Percentiles rank a stretch among this genome's conserved stretches.
Evolutionary conservation across 768 basidiomycete species (phyloP).

Genomic region (Suillus subaureus): DNA sequence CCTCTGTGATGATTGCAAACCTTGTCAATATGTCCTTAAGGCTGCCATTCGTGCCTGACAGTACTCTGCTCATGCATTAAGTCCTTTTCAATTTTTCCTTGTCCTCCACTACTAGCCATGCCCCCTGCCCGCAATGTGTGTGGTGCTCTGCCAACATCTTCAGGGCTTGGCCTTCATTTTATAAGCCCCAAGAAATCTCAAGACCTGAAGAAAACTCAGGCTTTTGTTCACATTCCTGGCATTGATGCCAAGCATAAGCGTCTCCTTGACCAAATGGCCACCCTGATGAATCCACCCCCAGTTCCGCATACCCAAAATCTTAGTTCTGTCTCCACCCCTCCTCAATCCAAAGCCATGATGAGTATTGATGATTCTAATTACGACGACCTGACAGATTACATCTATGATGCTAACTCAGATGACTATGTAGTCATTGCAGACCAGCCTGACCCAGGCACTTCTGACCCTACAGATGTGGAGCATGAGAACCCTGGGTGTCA

Average conservation of each 20-base stretch:
- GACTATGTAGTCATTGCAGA: background rate
- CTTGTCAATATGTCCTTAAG: background rate
- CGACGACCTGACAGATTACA: background rate
- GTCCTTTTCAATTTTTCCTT: background rate
- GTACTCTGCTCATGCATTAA: background rate
- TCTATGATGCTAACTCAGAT: background rate
- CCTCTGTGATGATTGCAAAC: background rate
- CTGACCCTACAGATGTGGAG: background rate
- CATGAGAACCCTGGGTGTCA: background rate
- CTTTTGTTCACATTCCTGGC: background rate
- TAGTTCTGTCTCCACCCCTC: background rate
- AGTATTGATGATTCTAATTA: background rate
- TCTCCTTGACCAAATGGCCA: constrained; percentile 3
- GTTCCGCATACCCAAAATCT: background rate
- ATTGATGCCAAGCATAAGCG: background rate
- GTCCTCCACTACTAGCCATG: background rate
- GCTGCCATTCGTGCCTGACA: background rate
- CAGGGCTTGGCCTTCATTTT: constrained; percentile 22
- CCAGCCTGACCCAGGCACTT: background rate
- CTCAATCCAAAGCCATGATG: background rate
- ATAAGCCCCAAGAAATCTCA: constrained; percentile 18
- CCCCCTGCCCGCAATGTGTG: background rate
- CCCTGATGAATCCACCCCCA: background rate
- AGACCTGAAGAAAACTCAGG: constrained; percentile 13
- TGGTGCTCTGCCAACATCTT: background rate